phyloP scores from a whole-genome alignment of 139 green algal genomes.

The Chlamydomonas sphaeroides region DNA sequence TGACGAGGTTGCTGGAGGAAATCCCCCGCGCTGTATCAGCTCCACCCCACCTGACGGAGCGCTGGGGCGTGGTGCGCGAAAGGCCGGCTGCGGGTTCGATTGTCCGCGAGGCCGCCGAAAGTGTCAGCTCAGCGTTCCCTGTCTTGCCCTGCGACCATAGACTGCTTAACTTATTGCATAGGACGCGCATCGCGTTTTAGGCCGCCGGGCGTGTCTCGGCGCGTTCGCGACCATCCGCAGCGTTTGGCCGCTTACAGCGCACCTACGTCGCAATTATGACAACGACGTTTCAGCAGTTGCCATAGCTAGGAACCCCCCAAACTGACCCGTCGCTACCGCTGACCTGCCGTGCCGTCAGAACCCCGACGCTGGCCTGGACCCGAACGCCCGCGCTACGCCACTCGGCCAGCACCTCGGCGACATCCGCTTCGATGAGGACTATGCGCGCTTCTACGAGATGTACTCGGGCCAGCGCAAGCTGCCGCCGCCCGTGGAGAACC shows the following conservation, averaged over 20 bases:
- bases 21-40: constrained; percentile 83
- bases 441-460: constrained; percentile 76
- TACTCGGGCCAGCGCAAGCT: constrained; percentile 81
- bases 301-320: too few relatives aligned
- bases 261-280: too few relatives aligned
- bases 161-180: too few relatives aligned
- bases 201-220: background rate
- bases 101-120: too few relatives aligned
- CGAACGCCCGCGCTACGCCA: constrained; percentile 31
- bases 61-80: constrained; percentile 63
- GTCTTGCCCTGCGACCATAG: background rate
- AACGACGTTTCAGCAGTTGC: too few relatives aligned
- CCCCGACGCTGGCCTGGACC: constrained; percentile 12
- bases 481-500: constrained; percentile 80
- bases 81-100: background rate
- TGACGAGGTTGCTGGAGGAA: constrained; percentile 84
- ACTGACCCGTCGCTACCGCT: too few relatives aligned
- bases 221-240: background rate
- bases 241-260: background rate
- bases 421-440: constrained; percentile 90
- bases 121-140: too few relatives aligned
- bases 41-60: constrained; percentile 83
- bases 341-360: too few relatives aligned
- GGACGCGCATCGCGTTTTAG: too few relatives aligned
- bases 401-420: constrained; percentile 55